Evolutionary conservation across 441 rosid genomes (phyloP), one percentile per base, ranked within the genome.

Genomic region (Populus hybrid): DNA sequence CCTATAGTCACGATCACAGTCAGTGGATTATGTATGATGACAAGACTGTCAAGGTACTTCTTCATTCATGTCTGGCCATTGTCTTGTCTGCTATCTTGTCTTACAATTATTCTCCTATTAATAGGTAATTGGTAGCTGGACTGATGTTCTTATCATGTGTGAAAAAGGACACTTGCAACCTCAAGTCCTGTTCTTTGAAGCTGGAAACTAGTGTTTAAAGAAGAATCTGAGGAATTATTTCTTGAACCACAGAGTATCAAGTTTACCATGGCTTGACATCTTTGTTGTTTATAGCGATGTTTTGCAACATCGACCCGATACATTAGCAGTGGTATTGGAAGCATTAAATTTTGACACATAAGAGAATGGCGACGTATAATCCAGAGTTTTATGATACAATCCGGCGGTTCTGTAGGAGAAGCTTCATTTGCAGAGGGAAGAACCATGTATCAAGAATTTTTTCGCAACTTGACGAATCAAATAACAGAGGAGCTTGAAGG

Each of bases 11-110:
- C 80, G 97, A 90, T 8, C 89, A 85, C 36, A 89, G 80, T n/a
- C 86, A 61, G 26, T 95, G 99, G 99, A 86, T 94, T 76, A 95
- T 94, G 99, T 95, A 92, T 74, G 98, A 95, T 83, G 99, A 95
- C 86, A 90, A 90, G 86, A 94, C 91, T 66, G 98, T 95, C 28
- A 95, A 94, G 94, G 99, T 92, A 84, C 82, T 80, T 75, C 73
- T 16, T 16, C 76, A 59, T 18, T 84, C 26, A 70, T 77, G 7
- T 73, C 68, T 23, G 38, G 57, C 20, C 57, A 46, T 46, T 46
- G 57, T 14, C 4, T 3, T 46, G 4, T 46, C 57, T 14, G 57
- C 57, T 46, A 46, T 46, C 57, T 4, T 46, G 18, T 46, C 32
- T 81, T 70, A 77, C 61, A 77, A 72, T 68, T 76, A 66, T 59